phyloP scores from a whole-genome alignment of 768 basidiomycete species.

The Brasilioporus rufonigricans region DNA sequence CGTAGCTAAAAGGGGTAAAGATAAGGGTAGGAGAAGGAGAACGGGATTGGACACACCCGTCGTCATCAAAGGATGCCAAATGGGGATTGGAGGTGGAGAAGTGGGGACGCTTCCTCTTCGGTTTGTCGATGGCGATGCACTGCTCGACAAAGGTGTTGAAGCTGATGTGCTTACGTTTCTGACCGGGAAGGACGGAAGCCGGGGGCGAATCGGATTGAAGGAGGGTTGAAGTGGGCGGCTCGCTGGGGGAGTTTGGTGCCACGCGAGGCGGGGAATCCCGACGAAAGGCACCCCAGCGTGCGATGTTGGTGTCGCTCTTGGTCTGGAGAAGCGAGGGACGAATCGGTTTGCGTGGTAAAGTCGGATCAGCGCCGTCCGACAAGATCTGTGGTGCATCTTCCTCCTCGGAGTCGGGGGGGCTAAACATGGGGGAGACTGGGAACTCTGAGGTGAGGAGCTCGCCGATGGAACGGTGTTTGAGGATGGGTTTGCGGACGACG shows the following conservation, averaged over 20 bases:
- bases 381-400: slow-evolving; percentile 22
- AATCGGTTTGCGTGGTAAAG: neutral
- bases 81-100: slow-evolving; percentile 14
- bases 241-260: neutral
- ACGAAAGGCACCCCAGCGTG: slow-evolving; percentile 50
- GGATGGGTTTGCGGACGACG: slow-evolving; percentile 73
- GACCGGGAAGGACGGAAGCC: slow-evolving; percentile 16
- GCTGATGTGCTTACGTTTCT: slow-evolving; percentile 85
- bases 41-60: slow-evolving; percentile 48
- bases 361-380: slow-evolving; percentile 23
- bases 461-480: slow-evolving; percentile 91
- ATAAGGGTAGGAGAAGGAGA: neutral
- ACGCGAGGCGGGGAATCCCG: slow-evolving; percentile 75
- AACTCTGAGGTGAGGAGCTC: slow-evolving; percentile 82
- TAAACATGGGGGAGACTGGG: slow-evolving; percentile 60
- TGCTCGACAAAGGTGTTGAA: slow-evolving; percentile 99
- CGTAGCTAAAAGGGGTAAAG: slow-evolving; percentile 46
- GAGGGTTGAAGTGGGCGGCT: slow-evolving; percentile 9
- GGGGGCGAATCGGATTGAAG: slow-evolving; percentile 21
- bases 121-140: slow-evolving; percentile 87
- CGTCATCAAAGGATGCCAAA: slow-evolving; percentile 45
- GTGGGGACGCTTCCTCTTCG: slow-evolving; percentile 35
- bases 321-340: slow-evolving; percentile 73
- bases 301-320: slow-evolving; percentile 86
- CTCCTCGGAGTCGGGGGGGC: slow-evolving; percentile 57